Evolutionary conservation across 129 eudicot genomes (phyloP).

Genomic region (Lactuca sativa): DNA sequence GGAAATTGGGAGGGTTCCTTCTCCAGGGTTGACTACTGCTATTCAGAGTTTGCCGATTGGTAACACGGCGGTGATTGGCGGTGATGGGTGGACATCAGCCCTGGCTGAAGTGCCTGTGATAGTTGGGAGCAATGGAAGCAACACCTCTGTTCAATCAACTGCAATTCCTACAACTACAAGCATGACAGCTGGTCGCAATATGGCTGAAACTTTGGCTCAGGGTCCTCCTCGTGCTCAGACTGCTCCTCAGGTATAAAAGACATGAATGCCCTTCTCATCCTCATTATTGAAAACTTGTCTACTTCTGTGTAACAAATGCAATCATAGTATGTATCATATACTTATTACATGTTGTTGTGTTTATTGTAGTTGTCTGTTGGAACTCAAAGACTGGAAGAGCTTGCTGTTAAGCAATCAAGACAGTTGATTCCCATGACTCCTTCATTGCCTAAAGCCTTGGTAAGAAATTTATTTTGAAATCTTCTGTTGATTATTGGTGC

Average conservation of each 20-base stretch:
- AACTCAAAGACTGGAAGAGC: slow-evolving; percentile 81
- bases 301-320: too few species aligned
- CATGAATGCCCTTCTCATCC: background rate
- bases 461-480: slow-evolving; percentile 30
- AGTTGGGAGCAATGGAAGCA: slow-evolving; percentile 50
- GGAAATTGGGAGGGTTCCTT: slow-evolving; percentile 66
- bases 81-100: slow-evolving; percentile 93
- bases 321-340: slow-evolving; percentile 8
- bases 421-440: slow-evolving; percentile 89
- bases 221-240: slow-evolving; percentile 70
- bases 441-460: slow-evolving; percentile 74
- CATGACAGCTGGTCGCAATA: slow-evolving; percentile 54
- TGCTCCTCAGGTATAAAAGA: slow-evolving; percentile 59
- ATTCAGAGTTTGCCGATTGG: slow-evolving; percentile 70
- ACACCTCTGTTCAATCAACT: slow-evolving; percentile 36
- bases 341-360: slow-evolving; percentile 31
- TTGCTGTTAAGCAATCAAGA: slow-evolving; percentile 80
- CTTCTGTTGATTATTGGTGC: background rate
- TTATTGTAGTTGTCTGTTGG: slow-evolving; percentile 53
- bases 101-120: slow-evolving; percentile 80
- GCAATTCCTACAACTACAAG: slow-evolving; percentile 34
- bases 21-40: slow-evolving; percentile 82
- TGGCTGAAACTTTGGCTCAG: slow-evolving; percentile 94
- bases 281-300: background rate
- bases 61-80: slow-evolving; percentile 53